Conservation (phyloP, 1,284 basidiomycete species). For the Mycena citricolor region DNA sequence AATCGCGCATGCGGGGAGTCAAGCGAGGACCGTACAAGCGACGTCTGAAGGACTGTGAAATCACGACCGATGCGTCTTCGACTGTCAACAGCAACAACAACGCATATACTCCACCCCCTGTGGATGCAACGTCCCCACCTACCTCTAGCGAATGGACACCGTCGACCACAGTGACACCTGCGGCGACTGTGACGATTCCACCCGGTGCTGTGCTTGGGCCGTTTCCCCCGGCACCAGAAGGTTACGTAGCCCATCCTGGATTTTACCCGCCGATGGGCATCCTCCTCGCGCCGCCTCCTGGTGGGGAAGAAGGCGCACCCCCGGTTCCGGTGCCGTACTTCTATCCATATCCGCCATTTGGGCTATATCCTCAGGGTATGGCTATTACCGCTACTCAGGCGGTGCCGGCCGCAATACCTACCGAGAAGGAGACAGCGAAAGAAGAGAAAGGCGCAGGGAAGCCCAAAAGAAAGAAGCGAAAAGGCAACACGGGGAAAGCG, state of each 20-base stretch:
- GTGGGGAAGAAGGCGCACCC: slow-evolving; percentile 14
- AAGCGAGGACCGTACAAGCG: slow-evolving; percentile 86
- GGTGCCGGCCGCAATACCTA: not conserved
- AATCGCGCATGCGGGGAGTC: slow-evolving; percentile 83
- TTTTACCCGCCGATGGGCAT: slow-evolving; percentile 22
- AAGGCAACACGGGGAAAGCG: not conserved
- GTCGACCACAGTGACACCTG: not conserved
- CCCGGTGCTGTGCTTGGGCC: too few relatives aligned
- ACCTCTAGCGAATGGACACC: slow-evolving; percentile 1
- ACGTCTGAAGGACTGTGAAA: slow-evolving; percentile 50
- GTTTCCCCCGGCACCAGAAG: slow-evolving; percentile 19
- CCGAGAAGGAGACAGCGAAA: not conserved
- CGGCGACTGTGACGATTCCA: not conserved
- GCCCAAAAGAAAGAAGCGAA: slow-evolving; percentile 3
- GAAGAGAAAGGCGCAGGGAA: not conserved
- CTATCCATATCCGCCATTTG: slow-evolving; percentile 18
- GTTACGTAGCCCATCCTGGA: slow-evolving; percentile 14
- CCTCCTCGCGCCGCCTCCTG: slow-evolving; percentile 12
- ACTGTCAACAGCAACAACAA: not conserved
- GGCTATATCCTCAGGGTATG: slow-evolving; percentile 15
- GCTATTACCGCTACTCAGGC: slow-evolving; percentile 1
- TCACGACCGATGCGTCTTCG: slow-evolving; percentile 19
- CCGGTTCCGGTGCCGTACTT: slow-evolving; percentile 20
- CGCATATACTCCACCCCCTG: slow-evolving; percentile 17
- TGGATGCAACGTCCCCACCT: slow-evolving; percentile 16